Percentiles rank a stretch among this genome's conserved stretches.
These are phyloP conservation scores for Phylloporus sp. DNA, from an alignment of 768 basidiomycete genomes.

Conservation along the genomic window DNA sequence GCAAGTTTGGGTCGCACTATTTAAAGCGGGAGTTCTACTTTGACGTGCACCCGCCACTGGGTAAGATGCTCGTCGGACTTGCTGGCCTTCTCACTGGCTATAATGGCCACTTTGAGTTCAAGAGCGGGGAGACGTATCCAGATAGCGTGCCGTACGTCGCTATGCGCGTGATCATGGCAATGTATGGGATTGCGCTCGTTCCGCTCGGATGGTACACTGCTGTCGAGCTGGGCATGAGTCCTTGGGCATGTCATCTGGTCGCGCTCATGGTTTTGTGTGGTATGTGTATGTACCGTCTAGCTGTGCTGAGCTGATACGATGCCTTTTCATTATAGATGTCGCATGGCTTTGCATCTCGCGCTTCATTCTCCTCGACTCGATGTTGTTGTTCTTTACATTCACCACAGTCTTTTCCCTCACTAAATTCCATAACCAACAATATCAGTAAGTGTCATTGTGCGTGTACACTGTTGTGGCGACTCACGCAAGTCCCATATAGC, in stretches of 20 bases:
- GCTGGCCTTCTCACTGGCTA: conserved; percentile 90
- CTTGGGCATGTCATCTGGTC: conserved; percentile 85
- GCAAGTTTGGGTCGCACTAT: conserved; percentile 98
- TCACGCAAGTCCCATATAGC: conserved; percentile 36
- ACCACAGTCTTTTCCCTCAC: conserved; percentile 91
- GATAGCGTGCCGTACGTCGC: conserved; percentile 84
- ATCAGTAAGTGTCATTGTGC: conserved; percentile 57
- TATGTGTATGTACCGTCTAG: conserved; percentile 35
- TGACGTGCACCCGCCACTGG: conserved; percentile 96
- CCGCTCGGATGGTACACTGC: conserved; percentile 97
- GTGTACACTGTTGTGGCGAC: not conserved
- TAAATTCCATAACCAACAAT: conserved; percentile 97
- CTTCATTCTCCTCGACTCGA: conserved; percentile 96
- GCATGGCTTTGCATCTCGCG: conserved; percentile 96
- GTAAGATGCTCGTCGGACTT: conserved; percentile 98
- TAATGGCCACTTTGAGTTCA: conserved; percentile 89
- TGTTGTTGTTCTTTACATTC: conserved; percentile 99
- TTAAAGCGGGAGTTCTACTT: conserved; percentile 99
- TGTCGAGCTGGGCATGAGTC: conserved; percentile 88
- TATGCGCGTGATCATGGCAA: conserved; percentile 93
- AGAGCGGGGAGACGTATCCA: conserved; percentile 85
- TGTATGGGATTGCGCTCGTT: conserved; percentile 92
- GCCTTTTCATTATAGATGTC: conserved; percentile 58
- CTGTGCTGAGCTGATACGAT: not conserved
- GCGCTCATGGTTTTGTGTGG: conserved; percentile 92